Percentiles rank a stretch among this genome's conserved stretches.
These are phyloP conservation scores for Fusarium haematococcum DNA, from an alignment of 2,329 filamentous ascomycete genomes.

Conservation along the genomic window DNA sequence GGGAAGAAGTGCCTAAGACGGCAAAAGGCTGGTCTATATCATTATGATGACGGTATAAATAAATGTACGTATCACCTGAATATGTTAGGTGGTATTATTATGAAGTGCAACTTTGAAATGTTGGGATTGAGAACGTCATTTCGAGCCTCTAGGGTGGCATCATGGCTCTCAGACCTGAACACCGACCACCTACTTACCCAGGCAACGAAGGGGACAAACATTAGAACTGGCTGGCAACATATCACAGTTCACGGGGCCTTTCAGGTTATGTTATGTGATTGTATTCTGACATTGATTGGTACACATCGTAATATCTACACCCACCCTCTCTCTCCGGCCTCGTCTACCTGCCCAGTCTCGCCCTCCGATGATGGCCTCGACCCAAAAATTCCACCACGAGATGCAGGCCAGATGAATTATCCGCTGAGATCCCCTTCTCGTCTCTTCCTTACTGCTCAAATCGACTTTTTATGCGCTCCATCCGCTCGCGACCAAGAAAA, in stretches of 20 bases:
- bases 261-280: neutral
- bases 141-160: neutral
- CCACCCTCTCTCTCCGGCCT: neutral
- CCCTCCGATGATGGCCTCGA: neutral
- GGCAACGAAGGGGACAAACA: neutral
- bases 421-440: neutral
- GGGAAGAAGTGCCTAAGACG: neutral
- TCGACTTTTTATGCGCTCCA: conserved; percentile 15
- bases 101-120: neutral
- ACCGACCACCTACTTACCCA: neutral
- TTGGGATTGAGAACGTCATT: neutral
- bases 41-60: neutral
- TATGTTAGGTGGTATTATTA: neutral
- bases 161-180: neutral
- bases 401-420: neutral
- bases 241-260: neutral
- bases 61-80: neutral
- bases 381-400: neutral
- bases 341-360: neutral
- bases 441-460: neutral
- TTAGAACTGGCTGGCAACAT: neutral
- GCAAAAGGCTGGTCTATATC: neutral
- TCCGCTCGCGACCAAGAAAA: conserved; percentile 30
- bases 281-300: conserved; percentile 22
- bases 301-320: conserved; percentile 19